A percentile compares a stretch with the other conserved stretches of the same genome.
phyloP scores from a whole-genome alignment of 495 filamentous ascomycete species.

The Amphirosellinia nigrospora region DNA sequence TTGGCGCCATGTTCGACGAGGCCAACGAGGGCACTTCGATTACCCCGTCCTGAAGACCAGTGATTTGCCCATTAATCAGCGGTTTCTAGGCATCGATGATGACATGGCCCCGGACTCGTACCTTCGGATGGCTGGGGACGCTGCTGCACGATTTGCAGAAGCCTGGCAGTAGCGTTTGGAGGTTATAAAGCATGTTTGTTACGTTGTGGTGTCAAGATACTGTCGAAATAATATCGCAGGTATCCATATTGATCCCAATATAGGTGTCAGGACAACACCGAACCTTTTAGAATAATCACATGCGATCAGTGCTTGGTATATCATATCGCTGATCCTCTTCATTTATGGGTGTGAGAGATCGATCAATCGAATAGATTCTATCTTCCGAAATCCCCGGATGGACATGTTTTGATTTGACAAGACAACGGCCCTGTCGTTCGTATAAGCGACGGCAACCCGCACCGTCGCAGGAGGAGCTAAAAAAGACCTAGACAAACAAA shows the following conservation, averaged over 20 bases:
- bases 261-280: not conserved
- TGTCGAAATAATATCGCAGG: not conserved
- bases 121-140: slow-evolving; percentile 33
- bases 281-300: not conserved
- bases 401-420: not conserved
- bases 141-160: slow-evolving; percentile 18
- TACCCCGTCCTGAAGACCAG: slow-evolving; percentile 31
- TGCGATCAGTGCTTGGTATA: not conserved
- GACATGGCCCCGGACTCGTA: slow-evolving; percentile 43
- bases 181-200: not conserved
- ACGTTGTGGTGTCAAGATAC: not conserved
- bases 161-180: slow-evolving; percentile 27
- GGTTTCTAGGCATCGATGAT: slow-evolving; percentile 42
- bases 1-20: slow-evolving; percentile 46
- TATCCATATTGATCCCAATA: not conserved
- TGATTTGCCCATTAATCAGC: slow-evolving; percentile 39
- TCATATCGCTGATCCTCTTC: not conserved
- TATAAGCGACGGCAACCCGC: slow-evolving; percentile 9
- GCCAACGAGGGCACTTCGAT: slow-evolving; percentile 39
- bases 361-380: not conserved
- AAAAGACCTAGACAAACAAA: slow-evolving; percentile 4
- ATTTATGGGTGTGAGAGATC: not conserved
- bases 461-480: not conserved
- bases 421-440: not conserved
- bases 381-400: not conserved